Conservation (phyloP, 2,329 filamentous ascomycete genomes). For the Remersonia thermophila region DNA sequence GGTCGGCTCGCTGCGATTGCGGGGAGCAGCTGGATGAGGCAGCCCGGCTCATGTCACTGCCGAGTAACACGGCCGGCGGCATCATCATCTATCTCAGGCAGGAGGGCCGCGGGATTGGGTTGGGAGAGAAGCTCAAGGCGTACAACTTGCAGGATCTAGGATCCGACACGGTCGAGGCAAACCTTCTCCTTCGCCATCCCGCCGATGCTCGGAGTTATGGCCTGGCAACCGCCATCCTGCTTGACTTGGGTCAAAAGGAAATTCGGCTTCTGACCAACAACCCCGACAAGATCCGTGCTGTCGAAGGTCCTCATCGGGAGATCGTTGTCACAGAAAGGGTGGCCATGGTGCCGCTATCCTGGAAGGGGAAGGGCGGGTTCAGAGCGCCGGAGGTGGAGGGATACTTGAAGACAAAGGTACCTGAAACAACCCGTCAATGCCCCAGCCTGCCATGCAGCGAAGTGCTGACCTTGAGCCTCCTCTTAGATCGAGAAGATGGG, state of each 20-base stretch:
- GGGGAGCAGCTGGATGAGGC: slow-evolving; percentile 97
- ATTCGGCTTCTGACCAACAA: slow-evolving; percentile 89
- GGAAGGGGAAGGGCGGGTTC: slow-evolving; percentile 77
- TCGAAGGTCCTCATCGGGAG: slow-evolving; percentile 84
- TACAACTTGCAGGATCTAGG: slow-evolving; percentile 96
- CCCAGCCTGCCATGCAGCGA: background rate
- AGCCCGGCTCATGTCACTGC: slow-evolving; percentile 78
- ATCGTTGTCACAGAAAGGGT: slow-evolving; percentile 80
- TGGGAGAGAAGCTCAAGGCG: slow-evolving; percentile 92
- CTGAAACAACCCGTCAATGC: too few relatives aligned
- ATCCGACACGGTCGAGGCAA: slow-evolving; percentile 95
- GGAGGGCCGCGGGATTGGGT: slow-evolving; percentile 87
- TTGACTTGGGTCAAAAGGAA: slow-evolving; percentile 68
- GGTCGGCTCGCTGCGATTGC: slow-evolving; percentile 95
- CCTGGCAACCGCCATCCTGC: slow-evolving; percentile 86
- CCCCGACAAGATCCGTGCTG: slow-evolving; percentile 87
- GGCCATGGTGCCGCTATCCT: slow-evolving; percentile 88
- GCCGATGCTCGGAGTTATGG: slow-evolving; percentile 93
- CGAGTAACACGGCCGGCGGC: slow-evolving; percentile 52
- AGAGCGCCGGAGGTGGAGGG: slow-evolving; percentile 81
- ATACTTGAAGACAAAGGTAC: slow-evolving; percentile 87
- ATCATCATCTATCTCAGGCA: slow-evolving; percentile 94
- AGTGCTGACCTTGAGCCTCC: slow-evolving; percentile 4
- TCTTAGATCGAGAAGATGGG: slow-evolving; percentile 75
- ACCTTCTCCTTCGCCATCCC: slow-evolving; percentile 78